A percentile compares a stretch with the other conserved stretches of the same genome.
Conservation (phyloP, 2,329 filamentous ascomycete species). For the Blastomyces parvus region DNA sequence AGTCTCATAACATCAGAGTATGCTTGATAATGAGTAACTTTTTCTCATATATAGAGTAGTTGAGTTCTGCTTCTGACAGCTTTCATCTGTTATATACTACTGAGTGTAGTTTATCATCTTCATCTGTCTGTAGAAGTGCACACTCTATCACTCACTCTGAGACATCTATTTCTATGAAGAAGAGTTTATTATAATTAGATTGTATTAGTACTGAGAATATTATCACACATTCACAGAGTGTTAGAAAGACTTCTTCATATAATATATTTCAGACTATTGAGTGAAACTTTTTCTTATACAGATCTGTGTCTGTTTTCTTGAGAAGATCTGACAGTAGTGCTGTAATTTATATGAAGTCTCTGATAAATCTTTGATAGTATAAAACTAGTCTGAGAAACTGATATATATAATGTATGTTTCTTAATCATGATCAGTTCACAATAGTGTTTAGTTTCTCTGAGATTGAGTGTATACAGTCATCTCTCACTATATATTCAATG, state of each 20-base stretch:
- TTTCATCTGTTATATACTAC: constrained; percentile 2
- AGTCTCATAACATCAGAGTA: background rate
- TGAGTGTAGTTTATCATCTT: background rate
- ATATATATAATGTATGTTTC: background rate
- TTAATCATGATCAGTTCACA: too few relatives aligned
- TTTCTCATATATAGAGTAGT: constrained; percentile 10
- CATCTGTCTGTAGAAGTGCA: background rate
- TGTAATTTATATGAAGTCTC: background rate
- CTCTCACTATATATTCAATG: too few relatives aligned
- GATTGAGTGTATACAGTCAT: too few relatives aligned
- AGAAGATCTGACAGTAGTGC: constrained; percentile 6
- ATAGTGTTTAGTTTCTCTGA: too few relatives aligned
- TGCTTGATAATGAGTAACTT: constrained; percentile 7
- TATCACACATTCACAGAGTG: background rate
- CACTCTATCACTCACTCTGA: constrained; percentile 4
- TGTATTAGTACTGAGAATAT: background rate
- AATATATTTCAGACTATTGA: background rate
- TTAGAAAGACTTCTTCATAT: background rate
- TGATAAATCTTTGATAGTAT: constrained; percentile 1
- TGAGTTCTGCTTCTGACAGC: constrained; percentile 4
- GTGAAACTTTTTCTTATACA: background rate
- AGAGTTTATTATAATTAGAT: background rate
- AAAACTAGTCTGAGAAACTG: constrained; percentile 3
- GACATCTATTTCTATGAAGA: constrained; percentile 4
- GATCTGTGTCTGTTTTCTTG: background rate